Percentiles rank a stretch among this genome's conserved stretches.
Conservation (phyloP, 1,284 basidiomycete genomes). For the Fistulinella cinereoalba region DNA sequence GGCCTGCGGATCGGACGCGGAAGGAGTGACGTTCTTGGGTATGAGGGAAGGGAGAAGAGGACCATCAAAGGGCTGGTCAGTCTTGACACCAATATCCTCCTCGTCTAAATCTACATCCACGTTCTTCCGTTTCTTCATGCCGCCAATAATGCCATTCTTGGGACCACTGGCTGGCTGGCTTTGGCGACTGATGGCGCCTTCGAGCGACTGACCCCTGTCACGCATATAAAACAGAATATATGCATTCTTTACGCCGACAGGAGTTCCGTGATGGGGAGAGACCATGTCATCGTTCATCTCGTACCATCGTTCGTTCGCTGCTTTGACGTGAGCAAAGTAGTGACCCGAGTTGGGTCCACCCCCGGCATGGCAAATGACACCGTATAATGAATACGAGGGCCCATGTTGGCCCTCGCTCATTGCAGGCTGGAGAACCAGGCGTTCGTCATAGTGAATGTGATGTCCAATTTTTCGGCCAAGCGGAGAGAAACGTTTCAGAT, state of each 20-base stretch:
- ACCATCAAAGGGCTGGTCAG: constrained; percentile 57
- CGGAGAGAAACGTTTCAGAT: constrained; percentile 93
- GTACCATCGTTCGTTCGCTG: constrained; percentile 74
- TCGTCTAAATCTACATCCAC: constrained; percentile 43
- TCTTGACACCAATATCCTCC: constrained; percentile 49
- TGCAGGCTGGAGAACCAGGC: constrained; percentile 71
- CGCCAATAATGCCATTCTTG: constrained; percentile 45
- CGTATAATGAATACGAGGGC: constrained; percentile 86
- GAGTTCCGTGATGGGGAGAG: constrained; percentile 40
- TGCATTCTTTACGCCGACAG: constrained; percentile 74
- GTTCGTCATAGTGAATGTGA: constrained; percentile 76
- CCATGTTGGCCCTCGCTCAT: constrained; percentile 82
- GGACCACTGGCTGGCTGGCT: constrained; percentile 13
- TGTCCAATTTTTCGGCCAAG: constrained; percentile 85
- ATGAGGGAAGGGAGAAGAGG: constrained; percentile 55
- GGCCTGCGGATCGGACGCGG: constrained; percentile 56
- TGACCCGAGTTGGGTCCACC: constrained; percentile 93
- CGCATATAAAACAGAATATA: constrained; percentile 93
- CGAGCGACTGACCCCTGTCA: constrained; percentile 68
- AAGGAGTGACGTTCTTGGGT: constrained; percentile 11
- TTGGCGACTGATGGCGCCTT: constrained; percentile 50
- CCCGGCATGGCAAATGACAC: constrained; percentile 92
- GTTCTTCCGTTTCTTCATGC: constrained; percentile 62
- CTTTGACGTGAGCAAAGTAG: constrained; percentile 87
- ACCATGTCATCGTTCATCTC: constrained; percentile 94